A percentile compares a stretch with the other conserved stretches of the same genome.
These are phyloP conservation scores for Aspergillus carbonarius DNA, from an alignment of 2,329 filamentous ascomycete genomes.

Conservation along the genomic window DNA sequence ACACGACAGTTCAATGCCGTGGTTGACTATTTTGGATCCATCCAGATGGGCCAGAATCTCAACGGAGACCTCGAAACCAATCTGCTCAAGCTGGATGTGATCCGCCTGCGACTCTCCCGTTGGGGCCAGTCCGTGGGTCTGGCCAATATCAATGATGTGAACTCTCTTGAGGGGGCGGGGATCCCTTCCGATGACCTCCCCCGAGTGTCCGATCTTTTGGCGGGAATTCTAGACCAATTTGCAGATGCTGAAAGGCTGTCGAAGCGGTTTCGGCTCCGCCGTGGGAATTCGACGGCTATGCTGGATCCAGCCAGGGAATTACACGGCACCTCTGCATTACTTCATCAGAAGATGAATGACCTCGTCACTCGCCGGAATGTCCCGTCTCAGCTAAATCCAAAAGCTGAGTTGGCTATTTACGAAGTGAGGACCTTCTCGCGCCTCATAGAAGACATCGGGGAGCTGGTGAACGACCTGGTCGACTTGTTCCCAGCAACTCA, in stretches of 20 bases:
- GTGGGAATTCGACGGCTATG: background rate
- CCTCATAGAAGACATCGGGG: slow-evolving; percentile 3
- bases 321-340: background rate
- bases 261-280: background rate
- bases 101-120: slow-evolving; percentile 2
- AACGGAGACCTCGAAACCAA: background rate
- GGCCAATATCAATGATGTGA: slow-evolving; percentile 1
- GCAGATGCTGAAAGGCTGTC: slow-evolving; percentile 1
- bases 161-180: background rate
- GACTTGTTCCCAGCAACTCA: slow-evolving; percentile 1
- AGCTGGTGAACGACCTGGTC: slow-evolving; percentile 1
- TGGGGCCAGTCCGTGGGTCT: slow-evolving; percentile 6
- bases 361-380: background rate
- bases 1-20: background rate
- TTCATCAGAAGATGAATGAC: slow-evolving; percentile 6
- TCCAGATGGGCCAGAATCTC: slow-evolving; percentile 4
- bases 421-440: slow-evolving; percentile 4
- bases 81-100: slow-evolving; percentile 5
- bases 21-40: background rate
- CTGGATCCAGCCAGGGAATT: background rate
- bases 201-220: background rate
- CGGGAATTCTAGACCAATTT: background rate
- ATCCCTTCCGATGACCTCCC: background rate
- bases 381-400: background rate
- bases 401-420: background rate